Base-by-base conservation (phyloP, 176 grass and related monocot species). In the Eleusine coracana region DNA sequence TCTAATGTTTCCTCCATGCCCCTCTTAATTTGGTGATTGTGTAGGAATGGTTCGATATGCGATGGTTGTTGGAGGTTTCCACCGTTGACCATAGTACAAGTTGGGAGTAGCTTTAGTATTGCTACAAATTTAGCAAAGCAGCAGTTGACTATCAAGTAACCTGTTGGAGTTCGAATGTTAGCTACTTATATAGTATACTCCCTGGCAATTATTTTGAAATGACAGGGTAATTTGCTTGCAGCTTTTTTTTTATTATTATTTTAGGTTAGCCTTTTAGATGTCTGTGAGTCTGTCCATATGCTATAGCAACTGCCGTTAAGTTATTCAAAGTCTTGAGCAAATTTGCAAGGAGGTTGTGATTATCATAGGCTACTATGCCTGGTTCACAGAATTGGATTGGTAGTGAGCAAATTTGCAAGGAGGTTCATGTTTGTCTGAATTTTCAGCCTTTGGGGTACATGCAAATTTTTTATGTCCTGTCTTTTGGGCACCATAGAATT, bases 291-390 rank as follows among this genome's bases (percentile, higher is more conserved):
- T 82, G 73, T 59, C 41, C 29, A 54, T 36, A 60, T 78, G 6
- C 27, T 78, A 56, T 56, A 21, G 45, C 68, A 41, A 51, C 41
- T 68, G 23, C 28, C 4, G 7, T 14, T 88, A 50, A 83, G n/a
- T 39, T 20, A 1, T 56, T 18, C 38, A 20, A 58, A 7, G 37
- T 74, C 5, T 46, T 23, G 46, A 66, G 69, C 50, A 20, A n/a
- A 10, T 3, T n/a, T 51, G 9, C 0, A 3, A 49, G 55, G 25
- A 55, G 31, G 0, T 0, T 49, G 25, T 38, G 44, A 15, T 61
- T 60, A 46, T 78, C 9, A 0, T 20, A 7, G 36, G 27, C 15
- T 28, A 34, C 11, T 80, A 20, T 41, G 17, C 20, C 29, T 84
- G 6, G 0, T 74, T 41, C 83, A 16, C 28, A 36, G 1, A 34